These are phyloP conservation scores for Flaveria robusta DNA, from an alignment of 129 eudicot species.

Conservation along the genomic window DNA sequence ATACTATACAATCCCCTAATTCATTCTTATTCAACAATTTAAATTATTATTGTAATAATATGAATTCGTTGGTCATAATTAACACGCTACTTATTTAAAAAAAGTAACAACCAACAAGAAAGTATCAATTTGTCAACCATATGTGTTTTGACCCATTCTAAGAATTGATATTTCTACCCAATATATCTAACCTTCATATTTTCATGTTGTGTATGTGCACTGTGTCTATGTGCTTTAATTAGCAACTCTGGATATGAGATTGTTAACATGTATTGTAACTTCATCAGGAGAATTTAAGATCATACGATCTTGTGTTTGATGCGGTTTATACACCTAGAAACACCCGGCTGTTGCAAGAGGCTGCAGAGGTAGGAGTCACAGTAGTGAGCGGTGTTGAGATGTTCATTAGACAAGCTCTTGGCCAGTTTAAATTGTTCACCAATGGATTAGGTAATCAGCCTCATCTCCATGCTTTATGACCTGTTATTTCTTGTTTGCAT, in stretches of 20 bases:
- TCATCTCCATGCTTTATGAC: neutral
- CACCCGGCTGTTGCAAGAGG: conserved; percentile 77
- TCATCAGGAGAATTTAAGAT: conserved; percentile 55
- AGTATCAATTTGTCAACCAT: neutral
- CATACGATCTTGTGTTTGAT: conserved; percentile 77
- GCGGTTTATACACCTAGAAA: conserved; percentile 88
- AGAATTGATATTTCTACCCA: neutral
- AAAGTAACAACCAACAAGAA: neutral
- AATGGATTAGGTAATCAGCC: conserved; percentile 63
- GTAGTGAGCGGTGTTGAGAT: conserved; percentile 88
- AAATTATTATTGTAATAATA: neutral
- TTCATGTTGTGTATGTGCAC: neutral
- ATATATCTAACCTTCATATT: neutral
- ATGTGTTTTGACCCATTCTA: neutral
- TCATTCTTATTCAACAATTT: neutral
- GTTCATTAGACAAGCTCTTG: conserved; percentile 84
- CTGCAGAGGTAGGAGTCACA: conserved; percentile 66
- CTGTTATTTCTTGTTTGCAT: neutral
- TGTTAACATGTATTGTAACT: conserved; percentile 4
- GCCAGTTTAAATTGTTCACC: conserved; percentile 79
- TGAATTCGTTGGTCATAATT: neutral
- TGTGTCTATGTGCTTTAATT: neutral
- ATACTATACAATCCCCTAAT: neutral
- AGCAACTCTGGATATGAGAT: conserved; percentile 8
- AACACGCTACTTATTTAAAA: neutral